Evolutionary conservation across 257 asterid genomes (phyloP).

Genomic region (Dorcoceras hygrometricum): DNA sequence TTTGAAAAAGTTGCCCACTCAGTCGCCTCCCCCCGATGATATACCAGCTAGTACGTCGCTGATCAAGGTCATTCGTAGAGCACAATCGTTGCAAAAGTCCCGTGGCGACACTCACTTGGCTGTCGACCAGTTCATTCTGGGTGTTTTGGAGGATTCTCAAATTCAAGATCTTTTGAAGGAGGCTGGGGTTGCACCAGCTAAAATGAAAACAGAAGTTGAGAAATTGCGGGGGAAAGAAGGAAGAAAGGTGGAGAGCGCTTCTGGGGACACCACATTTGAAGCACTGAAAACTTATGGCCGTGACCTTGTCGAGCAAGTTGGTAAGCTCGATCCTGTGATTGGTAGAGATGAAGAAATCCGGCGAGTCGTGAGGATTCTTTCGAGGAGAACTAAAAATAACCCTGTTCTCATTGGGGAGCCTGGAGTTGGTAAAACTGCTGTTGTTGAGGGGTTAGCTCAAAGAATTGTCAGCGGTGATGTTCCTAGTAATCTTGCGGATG

Average conservation of each 20-base stretch:
- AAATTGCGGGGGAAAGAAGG: conserved; percentile 61
- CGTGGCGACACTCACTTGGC: conserved; percentile 62
- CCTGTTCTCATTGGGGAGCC: conserved; percentile 75
- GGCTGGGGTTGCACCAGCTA: conserved; percentile 42
- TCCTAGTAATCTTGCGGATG: conserved; percentile 67
- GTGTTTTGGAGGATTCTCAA: conserved; percentile 64
- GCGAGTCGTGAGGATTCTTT: conserved; percentile 57
- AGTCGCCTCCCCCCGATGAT: conserved; percentile 57
- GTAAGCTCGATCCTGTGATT: conserved; percentile 71
- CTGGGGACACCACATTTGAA: conserved; percentile 57
- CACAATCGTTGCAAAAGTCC: conserved; percentile 53
- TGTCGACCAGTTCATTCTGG: conserved; percentile 59
- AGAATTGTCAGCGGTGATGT: conserved; percentile 61
- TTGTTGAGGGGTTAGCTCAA: conserved; percentile 75
- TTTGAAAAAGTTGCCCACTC: conserved; percentile 53
- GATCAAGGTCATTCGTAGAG: conserved; percentile 59
- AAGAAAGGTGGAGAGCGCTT: conserved; percentile 62
- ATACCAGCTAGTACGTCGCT: conserved; percentile 60
- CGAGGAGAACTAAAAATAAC: conserved; percentile 69
- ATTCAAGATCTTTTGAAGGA: conserved; percentile 51
- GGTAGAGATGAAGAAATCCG: conserved; percentile 71
- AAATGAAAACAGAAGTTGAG: conserved; percentile 60
- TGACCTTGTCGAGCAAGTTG: conserved; percentile 70
- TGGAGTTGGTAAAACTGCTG: conserved; percentile 70
- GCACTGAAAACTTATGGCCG: conserved; percentile 69